Percentiles rank a stretch among this genome's conserved stretches.
These are phyloP conservation scores for Moricandia arvensis DNA, from an alignment of 345 rosid genomes.

Conservation along the genomic window DNA sequence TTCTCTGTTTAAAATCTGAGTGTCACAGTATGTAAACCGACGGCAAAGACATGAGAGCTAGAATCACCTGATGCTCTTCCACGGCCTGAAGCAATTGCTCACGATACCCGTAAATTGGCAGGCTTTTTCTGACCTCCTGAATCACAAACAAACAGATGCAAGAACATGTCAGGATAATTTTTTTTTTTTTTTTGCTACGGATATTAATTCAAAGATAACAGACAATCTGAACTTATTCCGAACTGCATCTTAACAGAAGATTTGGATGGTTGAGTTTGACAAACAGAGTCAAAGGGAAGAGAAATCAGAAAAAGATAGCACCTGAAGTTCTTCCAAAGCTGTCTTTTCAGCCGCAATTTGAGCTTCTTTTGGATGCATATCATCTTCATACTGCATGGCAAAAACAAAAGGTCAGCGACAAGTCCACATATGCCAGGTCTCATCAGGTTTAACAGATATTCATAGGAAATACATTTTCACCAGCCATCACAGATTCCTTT, in stretches of 20 bases:
- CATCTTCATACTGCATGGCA: slow-evolving; percentile 53
- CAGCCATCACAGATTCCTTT: slow-evolving; percentile 78
- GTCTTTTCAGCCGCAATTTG: slow-evolving; percentile 55
- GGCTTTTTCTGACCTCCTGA: slow-evolving; percentile 81
- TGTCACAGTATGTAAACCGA: neutral
- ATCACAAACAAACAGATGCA: slow-evolving; percentile 18
- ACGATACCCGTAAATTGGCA: slow-evolving; percentile 84
- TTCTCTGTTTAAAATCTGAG: neutral
- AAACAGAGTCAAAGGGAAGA: neutral
- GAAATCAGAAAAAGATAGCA: slow-evolving; percentile 21
- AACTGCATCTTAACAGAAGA: slow-evolving; percentile 4
- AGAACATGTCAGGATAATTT: neutral
- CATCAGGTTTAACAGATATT: slow-evolving; percentile 7
- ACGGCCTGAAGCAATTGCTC: slow-evolving; percentile 80
- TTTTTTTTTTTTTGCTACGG: neutral
- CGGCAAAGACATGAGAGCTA: slow-evolving; percentile 6
- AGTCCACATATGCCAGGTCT: slow-evolving; percentile 12
- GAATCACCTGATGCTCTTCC: slow-evolving; percentile 65
- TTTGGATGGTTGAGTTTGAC: slow-evolving; percentile 13
- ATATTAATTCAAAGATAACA: slow-evolving; percentile 5
- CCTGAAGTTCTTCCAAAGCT: slow-evolving; percentile 86
- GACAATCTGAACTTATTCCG: neutral
- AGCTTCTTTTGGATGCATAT: slow-evolving; percentile 38
- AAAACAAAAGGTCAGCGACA: slow-evolving; percentile 10
- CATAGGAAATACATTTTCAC: slow-evolving; percentile 63